A percentile compares a stretch with the other conserved stretches of the same genome.
Conservation (phyloP, 352 stramenopile genomes). For the Pythium apleroticum region DNA sequence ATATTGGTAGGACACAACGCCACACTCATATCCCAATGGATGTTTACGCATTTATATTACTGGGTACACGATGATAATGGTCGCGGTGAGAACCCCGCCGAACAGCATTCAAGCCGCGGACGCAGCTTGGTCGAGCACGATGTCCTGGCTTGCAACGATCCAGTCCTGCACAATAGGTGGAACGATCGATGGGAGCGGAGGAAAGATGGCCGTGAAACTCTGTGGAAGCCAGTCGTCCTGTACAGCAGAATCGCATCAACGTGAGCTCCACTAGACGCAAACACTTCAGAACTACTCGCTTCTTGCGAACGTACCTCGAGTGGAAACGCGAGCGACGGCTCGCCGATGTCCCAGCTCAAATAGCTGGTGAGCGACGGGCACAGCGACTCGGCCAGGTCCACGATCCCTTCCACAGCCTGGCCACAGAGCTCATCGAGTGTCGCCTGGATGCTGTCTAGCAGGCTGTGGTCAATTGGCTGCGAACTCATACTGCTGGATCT, state of each 20-base stretch:
- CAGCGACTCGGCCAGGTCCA: constrained; percentile 15
- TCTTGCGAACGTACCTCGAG: constrained; percentile 1
- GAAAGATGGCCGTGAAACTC: constrained; percentile 12
- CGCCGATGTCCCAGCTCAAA: constrained; percentile 9
- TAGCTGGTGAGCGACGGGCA: constrained; percentile 12
- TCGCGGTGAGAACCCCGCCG: too few relatives aligned
- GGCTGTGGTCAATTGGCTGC: neutral
- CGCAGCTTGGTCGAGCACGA: constrained; percentile 4
- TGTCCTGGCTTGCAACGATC: neutral
- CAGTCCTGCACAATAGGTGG: neutral
- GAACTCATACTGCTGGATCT: neutral
- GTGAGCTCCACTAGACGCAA: neutral
- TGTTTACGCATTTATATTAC: too few relatives aligned
- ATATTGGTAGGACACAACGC: too few relatives aligned
- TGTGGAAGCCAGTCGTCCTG: constrained; percentile 13
- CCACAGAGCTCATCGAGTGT: constrained; percentile 7
- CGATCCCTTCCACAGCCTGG: constrained; percentile 5
- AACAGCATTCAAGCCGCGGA: neutral
- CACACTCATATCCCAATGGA: too few relatives aligned
- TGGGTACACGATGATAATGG: neutral
- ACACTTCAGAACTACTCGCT: neutral
- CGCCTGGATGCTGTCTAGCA: neutral
- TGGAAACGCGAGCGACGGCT: neutral
- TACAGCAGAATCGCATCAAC: neutral
- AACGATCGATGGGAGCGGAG: neutral